Evolutionary conservation across 805 yeast genomes (phyloP), one percentile per base, ranked within the genome.

Genomic region (Komagataella kurtzmanii): DNA sequence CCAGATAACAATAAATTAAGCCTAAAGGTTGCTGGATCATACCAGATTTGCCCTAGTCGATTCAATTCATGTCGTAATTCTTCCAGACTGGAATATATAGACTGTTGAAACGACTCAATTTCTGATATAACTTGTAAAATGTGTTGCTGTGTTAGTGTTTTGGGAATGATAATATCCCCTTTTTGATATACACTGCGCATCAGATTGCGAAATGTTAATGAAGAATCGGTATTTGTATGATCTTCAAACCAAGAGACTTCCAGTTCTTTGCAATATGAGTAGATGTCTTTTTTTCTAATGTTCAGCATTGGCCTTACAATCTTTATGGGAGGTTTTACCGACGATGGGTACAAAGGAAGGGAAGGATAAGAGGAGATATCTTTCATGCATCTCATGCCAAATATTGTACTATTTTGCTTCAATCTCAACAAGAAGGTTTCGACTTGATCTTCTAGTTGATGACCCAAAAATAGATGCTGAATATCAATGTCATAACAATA

Each of bases 191-290:
- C 55, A 45, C 65, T 64, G 44, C 93, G 68, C 2, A 79, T 66
- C 17, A 72, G 64, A 57, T 86, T 86, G 49, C 95, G 68, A 44
- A 66, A 57, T 0, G 91, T 85, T 47, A 81, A 68, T 7, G 59
- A 57, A 2, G 72, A 65, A 56, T 82, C 80, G 2, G 59, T 58
- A 56, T 87, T 87, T 0, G 91, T 80, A 2, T 65, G 59, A 58
- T 87, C 95, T 58, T 85, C 90, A 59, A 81, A 79, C 91, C 93
- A 86, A 0, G 54, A 49, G 0, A 85, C 55, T 1, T 56, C 51
- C 18, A 70, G 60, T 0, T 51, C 48, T 7, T 51, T 45, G 51
- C 89, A 83, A 10, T 77, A 75, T 0, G 68, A 59, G 5, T 70
- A 63, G 2, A 84, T 66, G 1, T 71, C 69, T 0, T 53, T 10